Evolutionary conservation across 2,329 filamentous ascomycete genomes (phyloP).

Genomic region (Nannizzia gypsea): DNA sequence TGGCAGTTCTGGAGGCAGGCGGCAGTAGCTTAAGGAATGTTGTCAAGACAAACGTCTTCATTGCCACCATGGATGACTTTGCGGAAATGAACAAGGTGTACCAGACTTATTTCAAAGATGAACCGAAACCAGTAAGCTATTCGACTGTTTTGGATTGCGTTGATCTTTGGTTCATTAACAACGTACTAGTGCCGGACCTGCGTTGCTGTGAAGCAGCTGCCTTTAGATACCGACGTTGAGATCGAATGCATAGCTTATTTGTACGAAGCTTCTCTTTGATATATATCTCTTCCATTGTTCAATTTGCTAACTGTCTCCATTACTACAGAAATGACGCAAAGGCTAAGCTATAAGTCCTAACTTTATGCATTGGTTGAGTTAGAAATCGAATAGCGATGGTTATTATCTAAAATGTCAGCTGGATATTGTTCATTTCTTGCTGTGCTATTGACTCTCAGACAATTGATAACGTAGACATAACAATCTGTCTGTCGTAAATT

Average conservation of each 20-base stretch:
- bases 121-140: slow-evolving; percentile 9
- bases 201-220: slow-evolving; percentile 11
- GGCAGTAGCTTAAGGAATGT: slow-evolving; percentile 49
- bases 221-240: slow-evolving; percentile 11
- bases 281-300: background rate
- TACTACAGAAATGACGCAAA: background rate
- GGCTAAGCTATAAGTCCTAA: background rate
- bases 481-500: too few relatives aligned
- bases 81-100: slow-evolving; percentile 75
- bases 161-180: background rate
- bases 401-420: too few relatives aligned
- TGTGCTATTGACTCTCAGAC: too few relatives aligned
- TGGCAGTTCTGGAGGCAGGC: slow-evolving; percentile 48
- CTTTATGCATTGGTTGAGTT: too few relatives aligned
- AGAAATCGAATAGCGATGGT: too few relatives aligned
- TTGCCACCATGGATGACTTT: slow-evolving; percentile 55
- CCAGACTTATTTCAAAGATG: slow-evolving; percentile 45
- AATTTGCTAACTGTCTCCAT: background rate
- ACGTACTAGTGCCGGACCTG: slow-evolving; percentile 5
- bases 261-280: background rate
- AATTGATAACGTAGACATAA: too few relatives aligned
- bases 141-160: background rate
- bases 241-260: slow-evolving; percentile 9
- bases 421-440: too few relatives aligned
- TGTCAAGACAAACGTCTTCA: slow-evolving; percentile 56